phyloP scores from a whole-genome alignment of 1,284 basidiomycete species.

The Marasmius fiardii region DNA sequence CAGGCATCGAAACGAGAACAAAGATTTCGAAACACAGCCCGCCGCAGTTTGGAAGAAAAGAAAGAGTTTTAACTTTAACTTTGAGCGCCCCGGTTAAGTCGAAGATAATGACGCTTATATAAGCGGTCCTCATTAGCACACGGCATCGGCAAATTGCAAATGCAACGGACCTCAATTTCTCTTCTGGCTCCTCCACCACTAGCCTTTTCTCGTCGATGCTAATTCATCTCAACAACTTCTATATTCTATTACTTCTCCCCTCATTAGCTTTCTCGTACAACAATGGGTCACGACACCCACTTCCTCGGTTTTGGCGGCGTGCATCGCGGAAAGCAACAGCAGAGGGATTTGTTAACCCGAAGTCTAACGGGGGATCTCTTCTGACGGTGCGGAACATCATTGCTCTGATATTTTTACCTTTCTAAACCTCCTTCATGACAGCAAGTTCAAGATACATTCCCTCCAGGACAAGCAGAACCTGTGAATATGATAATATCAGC shows the following conservation, averaged over 20 bases:
- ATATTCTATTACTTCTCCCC: slow-evolving; percentile 21
- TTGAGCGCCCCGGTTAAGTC: too few species aligned
- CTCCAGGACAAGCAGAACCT: slow-evolving; percentile 82
- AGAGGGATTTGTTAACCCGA: slow-evolving; percentile 36
- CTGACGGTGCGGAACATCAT: slow-evolving; percentile 11
- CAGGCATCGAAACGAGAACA: too few species aligned
- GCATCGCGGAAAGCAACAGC: slow-evolving; percentile 30
- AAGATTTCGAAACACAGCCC: too few species aligned
- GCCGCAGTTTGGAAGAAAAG: too few species aligned
- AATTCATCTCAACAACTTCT: slow-evolving; percentile 13
- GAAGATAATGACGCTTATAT: too few species aligned
- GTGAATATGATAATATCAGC: slow-evolving; percentile 87
- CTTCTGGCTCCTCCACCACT: not conserved
- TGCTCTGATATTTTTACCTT: not conserved
- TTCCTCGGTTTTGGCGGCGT: slow-evolving; percentile 12
- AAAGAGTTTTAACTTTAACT: too few species aligned
- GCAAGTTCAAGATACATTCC: slow-evolving; percentile 58
- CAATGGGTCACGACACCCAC: not conserved
- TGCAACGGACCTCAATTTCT: not conserved
- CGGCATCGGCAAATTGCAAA: too few species aligned
- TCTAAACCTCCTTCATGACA: slow-evolving; percentile 15
- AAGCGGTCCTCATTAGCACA: too few species aligned
- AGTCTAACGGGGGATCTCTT: slow-evolving; percentile 15
- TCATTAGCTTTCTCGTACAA: slow-evolving; percentile 16
- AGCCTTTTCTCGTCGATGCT: not conserved